These are phyloP conservation scores for Calocybe gambosa DNA, from an alignment of 1,284 basidiomycete species.

Conservation along the genomic window DNA sequence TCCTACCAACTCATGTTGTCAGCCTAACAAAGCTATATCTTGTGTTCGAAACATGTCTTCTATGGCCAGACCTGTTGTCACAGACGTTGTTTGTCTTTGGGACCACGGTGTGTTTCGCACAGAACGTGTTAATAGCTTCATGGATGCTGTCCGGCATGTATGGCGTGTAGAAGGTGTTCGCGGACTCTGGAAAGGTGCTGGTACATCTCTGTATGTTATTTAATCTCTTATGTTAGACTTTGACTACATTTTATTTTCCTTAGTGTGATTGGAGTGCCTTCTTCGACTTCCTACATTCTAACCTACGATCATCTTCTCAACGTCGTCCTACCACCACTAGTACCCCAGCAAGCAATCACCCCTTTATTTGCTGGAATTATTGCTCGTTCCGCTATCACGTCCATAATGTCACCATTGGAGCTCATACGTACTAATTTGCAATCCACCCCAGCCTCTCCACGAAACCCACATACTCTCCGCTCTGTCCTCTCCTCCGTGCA, in stretches of 20 bases:
- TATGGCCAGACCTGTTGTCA: slow-evolving; percentile 44
- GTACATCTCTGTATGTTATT: slow-evolving; percentile 72
- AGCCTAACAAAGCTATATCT: slow-evolving; percentile 45
- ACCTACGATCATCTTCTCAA: slow-evolving; percentile 89
- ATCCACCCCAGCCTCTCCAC: slow-evolving; percentile 67
- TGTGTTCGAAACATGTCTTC: slow-evolving; percentile 79
- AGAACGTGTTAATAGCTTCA: slow-evolving; percentile 75
- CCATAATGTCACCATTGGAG: slow-evolving; percentile 85
- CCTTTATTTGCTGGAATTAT: slow-evolving; percentile 82
- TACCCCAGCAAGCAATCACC: slow-evolving; percentile 51
- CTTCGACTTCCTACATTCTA: slow-evolving; percentile 92
- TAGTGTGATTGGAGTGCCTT: slow-evolving; percentile 88
- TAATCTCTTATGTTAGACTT: slow-evolving; percentile 3
- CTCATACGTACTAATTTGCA: slow-evolving; percentile 93
- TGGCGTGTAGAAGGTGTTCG: slow-evolving; percentile 69
- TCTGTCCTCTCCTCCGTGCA: slow-evolving; percentile 62
- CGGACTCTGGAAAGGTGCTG: slow-evolving; percentile 88
- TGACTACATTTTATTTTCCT: slow-evolving; percentile 7
- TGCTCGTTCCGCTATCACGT: slow-evolving; percentile 77
- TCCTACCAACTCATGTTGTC: slow-evolving; percentile 59
- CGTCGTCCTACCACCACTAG: slow-evolving; percentile 49
- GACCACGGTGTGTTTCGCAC: slow-evolving; percentile 63
- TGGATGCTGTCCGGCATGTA: slow-evolving; percentile 76
- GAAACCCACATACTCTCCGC: slow-evolving; percentile 67
- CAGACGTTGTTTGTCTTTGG: slow-evolving; percentile 71